Base-by-base conservation (phyloP, 2,329 filamentous ascomycete genomes). In the Colletotrichum somersetense region DNA sequence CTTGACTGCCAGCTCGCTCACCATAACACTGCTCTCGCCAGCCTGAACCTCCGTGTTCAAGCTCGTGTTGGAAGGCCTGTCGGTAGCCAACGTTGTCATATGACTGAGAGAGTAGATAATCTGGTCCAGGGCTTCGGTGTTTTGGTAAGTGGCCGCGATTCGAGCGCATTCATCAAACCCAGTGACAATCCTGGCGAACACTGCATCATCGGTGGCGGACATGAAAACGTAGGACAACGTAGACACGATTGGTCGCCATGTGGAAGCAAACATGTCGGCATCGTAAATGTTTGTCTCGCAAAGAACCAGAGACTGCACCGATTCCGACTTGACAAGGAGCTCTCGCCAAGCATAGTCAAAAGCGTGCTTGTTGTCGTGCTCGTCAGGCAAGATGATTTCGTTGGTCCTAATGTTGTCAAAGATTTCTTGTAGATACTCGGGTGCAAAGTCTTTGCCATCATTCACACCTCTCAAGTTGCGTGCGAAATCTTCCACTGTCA, bases 331-430 rank as follows among this genome's bases (percentile, higher is more conserved):
- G 74, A 95, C 84, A 52, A 98, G 84, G 14, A 99, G 85, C 81
- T 99, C 96, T 80, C 96, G 96, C 96, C 96, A 99, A 2, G 96
- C 96, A 81, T 97, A 96, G 80, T 98, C 96, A 79, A 98, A 98
- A 1, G 95, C 95, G 83, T 97, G 93, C 80, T 96, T 93, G 80
- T 97, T 98, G 79, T 98, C 95, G 80, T 98, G 96, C 81, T 99
- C 96, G 75, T 98, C 96, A 0, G 96, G 96, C 30, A 99, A 84
- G 75, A 99, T 98, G 74, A 99, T 99, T 81, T 99, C 96, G 75
- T 96, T 94, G 23, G 90, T 91, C 79, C 92, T 94, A 84, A 99
- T 99, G 0, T 94, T 94, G 76, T 97, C 91, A 78, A 92, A 99
- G 67, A 98, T 97, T 2, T 89, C 89, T 78, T 95, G 89, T 0